phyloP scores from a whole-genome alignment of 331 rosid species.

The Quercus lobata region DNA sequence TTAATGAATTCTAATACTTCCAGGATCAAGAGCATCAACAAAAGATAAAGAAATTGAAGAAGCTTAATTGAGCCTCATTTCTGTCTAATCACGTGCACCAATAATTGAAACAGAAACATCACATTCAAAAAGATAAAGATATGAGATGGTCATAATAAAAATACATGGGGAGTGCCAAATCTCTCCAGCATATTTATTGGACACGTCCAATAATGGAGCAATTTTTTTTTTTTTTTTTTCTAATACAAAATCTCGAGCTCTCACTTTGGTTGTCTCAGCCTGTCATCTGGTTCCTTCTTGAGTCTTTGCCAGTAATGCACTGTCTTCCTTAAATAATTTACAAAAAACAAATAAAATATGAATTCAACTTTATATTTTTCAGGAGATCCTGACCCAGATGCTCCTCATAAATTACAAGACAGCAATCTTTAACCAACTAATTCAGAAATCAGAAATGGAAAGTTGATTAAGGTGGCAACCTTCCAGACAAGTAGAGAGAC shows the following conservation, averaged over 20 bases:
- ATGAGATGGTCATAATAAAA: neutral
- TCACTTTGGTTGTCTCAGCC: neutral
- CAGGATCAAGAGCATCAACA: neutral
- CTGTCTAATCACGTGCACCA: neutral
- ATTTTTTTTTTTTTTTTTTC: too few species aligned
- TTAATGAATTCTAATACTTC: neutral
- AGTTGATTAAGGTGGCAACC: conserved; percentile 28
- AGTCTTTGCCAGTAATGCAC: conserved; percentile 3
- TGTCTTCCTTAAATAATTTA: conserved; percentile 6
- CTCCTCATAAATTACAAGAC: conserved; percentile 4
- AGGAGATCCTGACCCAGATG: conserved; percentile 1
- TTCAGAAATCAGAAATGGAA: conserved; percentile 7
- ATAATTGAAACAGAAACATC: neutral
- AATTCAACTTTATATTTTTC: conserved; percentile 6
- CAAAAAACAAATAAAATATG: conserved; percentile 14
- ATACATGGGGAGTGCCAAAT: neutral
- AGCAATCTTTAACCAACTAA: conserved; percentile 11
- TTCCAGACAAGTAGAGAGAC: conserved; percentile 47
- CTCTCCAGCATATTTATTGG: neutral
- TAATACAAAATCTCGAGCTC: neutral
- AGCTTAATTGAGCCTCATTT: neutral
- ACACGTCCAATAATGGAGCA: neutral
- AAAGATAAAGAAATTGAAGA: neutral
- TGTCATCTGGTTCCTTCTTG: conserved; percentile 1
- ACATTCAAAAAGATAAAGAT: neutral